A percentile compares a stretch with the other conserved stretches of the same genome.
Conservation (phyloP, 805 yeast genomes). For the Barnettozyma siamensis region DNA sequence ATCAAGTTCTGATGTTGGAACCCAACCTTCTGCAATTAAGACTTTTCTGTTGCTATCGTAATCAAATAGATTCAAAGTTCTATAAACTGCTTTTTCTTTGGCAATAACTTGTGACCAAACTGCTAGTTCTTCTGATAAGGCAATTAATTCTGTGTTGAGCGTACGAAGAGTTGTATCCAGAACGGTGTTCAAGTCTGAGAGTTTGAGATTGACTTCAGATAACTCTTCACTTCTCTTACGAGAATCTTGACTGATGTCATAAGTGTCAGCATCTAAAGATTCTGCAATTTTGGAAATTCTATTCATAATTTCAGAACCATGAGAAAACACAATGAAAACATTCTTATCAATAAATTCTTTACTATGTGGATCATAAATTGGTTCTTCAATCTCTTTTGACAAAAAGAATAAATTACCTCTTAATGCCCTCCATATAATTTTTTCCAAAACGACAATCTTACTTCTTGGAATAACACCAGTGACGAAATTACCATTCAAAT, state of each 20-base stretch:
- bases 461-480: conserved; percentile 80
- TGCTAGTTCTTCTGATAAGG: conserved; percentile 67
- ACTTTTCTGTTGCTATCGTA: conserved; percentile 71
- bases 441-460: conserved; percentile 66
- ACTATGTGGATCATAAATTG: conserved; percentile 60
- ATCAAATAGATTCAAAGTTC: conserved; percentile 73
- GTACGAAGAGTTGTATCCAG: conserved; percentile 61
- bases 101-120: conserved; percentile 64
- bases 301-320: conserved; percentile 69
- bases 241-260: conserved; percentile 42
- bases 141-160: conserved; percentile 68
- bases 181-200: conserved; percentile 59
- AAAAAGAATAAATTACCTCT: conserved; percentile 87
- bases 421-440: conserved; percentile 86
- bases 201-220: conserved; percentile 51
- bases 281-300: conserved; percentile 83
- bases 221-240: conserved; percentile 62
- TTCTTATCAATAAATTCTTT: conserved; percentile 60
- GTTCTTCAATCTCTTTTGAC: conserved; percentile 65
- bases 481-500: conserved; percentile 38
- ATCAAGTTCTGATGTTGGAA: conserved; percentile 72
- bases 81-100: conserved; percentile 82
- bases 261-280: conserved; percentile 82
- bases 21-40: conserved; percentile 95
- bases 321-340: conserved; percentile 85